Base-by-base conservation (phyloP, 2,329 filamentous ascomycete genomes). In the Emydomyces testavorans region DNA sequence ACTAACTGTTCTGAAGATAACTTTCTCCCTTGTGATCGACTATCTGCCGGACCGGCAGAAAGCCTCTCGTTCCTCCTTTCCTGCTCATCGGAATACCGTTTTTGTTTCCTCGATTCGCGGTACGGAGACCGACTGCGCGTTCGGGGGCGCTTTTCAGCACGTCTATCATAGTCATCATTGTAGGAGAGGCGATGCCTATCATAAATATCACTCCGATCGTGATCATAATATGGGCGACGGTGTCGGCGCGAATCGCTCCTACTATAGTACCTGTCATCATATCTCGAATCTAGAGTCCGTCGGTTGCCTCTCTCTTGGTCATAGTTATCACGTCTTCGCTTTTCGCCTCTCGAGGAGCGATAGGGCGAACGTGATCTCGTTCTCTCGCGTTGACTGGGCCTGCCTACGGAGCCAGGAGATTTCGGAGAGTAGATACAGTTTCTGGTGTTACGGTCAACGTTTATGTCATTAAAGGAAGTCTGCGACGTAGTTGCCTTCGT, bases 371-470 rank as follows among this genome's bases (percentile, higher is more conserved):
- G 61, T 51, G 66, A 69, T 53, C 59, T 63, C 50, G 75, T 66
- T 77, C 77, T 64, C 76, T 62, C 62, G 80, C 77, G 60, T 76
- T 74, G 67, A 78, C 77, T 77, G 54, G 78, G 79, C 62, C 67
- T 69, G 56, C 67, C 70, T 62, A 69, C 64, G 62, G 77, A 76
- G 58, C 70, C 63, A 52, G 64, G 59, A 56, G 64, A 66, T 74
- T 73, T 77, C 65, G 69, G 55, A 49, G 62, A 61, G 54, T 67
- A 61, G 59, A 60, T 59, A 73, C 76, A 79, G 71, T 70, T 76
- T 89, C 87, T 94, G 84, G 83, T 78, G 76, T 75, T 80, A 79
- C 83, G 84, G 86, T 94, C 85, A 94, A 94, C 82, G 78, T 77
- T 80, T 78, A 73, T 81, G 82, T 80, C 77, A 77, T 81, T 79